These are phyloP conservation scores for Emmonsia crescens DNA, from an alignment of 2,329 filamentous ascomycete genomes.

Conservation along the genomic window DNA sequence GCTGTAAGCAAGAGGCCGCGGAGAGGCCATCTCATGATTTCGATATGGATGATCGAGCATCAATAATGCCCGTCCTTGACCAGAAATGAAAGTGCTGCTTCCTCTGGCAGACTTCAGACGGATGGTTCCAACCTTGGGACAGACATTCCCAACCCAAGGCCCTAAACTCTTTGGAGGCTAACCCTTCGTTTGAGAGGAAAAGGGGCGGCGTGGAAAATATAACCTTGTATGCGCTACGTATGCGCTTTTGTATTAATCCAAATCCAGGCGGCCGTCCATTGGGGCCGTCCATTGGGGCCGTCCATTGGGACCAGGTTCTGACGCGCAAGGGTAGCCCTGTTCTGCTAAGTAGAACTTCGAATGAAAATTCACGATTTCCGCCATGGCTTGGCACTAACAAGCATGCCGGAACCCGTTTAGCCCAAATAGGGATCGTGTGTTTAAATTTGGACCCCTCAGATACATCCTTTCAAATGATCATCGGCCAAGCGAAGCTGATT, in stretches of 20 bases:
- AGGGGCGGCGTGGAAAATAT: not conserved
- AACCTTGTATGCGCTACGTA: not conserved
- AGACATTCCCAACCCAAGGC: not conserved
- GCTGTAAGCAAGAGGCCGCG: not conserved
- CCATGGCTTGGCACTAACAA: not conserved
- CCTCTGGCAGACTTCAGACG: not conserved
- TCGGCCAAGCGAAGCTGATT: not conserved
- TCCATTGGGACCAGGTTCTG: no score
- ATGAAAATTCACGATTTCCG: not conserved
- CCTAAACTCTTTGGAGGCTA: not conserved
- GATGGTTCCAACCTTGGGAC: not conserved
- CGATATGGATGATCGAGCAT: not conserved
- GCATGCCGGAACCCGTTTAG: not conserved
- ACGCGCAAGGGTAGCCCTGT: not conserved
- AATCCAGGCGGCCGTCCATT: not conserved
- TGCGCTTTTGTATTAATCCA: not conserved
- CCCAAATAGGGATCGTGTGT: not conserved
- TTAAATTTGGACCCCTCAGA: not conserved
- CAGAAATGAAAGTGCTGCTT: not conserved
- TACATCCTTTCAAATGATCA: not conserved
- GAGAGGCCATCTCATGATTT: slow-evolving; percentile 5
- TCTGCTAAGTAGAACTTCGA: not conserved
- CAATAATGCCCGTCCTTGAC: not conserved
- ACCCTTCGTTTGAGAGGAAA: not conserved
- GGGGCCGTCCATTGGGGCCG: not conserved